These are phyloP conservation scores for Trichophyton simii DNA, from an alignment of 2,329 filamentous ascomycete species.

Conservation along the genomic window DNA sequence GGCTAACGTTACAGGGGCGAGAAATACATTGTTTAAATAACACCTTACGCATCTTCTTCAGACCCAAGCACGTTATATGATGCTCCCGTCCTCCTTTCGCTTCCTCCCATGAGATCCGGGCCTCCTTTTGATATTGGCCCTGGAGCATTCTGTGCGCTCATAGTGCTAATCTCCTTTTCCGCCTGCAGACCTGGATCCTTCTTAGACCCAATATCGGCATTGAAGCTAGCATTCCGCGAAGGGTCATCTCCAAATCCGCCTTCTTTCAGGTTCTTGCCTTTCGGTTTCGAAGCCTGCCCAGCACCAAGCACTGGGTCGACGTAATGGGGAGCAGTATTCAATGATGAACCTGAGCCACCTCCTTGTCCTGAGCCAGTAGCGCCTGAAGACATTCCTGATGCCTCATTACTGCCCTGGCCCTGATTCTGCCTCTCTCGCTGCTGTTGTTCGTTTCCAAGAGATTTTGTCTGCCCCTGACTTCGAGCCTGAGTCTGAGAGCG, in stretches of 20 bases:
- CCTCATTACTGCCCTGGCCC: constrained; percentile 7
- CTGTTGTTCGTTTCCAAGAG: constrained; percentile 3
- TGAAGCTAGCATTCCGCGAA: constrained; percentile 40
- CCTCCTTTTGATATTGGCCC: constrained; percentile 12
- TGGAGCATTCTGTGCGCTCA: constrained; percentile 17
- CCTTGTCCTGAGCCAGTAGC: background rate
- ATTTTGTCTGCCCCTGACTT: constrained; percentile 17
- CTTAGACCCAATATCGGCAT: constrained; percentile 40
- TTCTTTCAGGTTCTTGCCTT: constrained; percentile 41
- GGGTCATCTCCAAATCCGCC: constrained; percentile 33
- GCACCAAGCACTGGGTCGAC: constrained; percentile 24
- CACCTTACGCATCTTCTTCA: constrained; percentile 11
- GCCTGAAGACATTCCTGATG: background rate
- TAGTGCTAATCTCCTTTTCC: constrained; percentile 25
- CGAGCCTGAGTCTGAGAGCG: constrained; percentile 12
- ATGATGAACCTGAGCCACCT: constrained; percentile 17
- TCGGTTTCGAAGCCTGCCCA: constrained; percentile 29
- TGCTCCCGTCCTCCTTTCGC: constrained; percentile 9
- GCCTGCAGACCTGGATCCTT: constrained; percentile 45
- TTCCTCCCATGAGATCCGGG: background rate
- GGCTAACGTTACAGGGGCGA: background rate
- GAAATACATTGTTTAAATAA: background rate
- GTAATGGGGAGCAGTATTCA: constrained; percentile 28
- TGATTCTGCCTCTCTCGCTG: background rate
- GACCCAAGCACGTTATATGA: constrained; percentile 13